Evolutionary conservation across 805 yeast genomes (phyloP), one percentile per base, ranked within the genome.

Genomic region (Candida montana): DNA sequence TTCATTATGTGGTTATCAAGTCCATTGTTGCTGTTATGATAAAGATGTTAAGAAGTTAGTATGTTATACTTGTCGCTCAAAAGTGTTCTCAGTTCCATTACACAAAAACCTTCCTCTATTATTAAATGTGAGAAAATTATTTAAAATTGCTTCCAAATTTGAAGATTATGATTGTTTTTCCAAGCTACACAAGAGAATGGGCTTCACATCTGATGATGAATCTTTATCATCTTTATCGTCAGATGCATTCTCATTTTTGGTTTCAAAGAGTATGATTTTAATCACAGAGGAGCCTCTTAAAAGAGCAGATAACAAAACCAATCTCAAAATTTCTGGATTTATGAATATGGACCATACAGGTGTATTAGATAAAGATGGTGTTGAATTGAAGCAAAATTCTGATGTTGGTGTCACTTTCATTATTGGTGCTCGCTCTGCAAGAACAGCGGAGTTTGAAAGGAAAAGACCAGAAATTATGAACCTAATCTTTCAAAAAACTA

Each of bases 11-110:
- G 45, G 45, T 6, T 50, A 52, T 29, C 26, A 31, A 8, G 51
- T 67, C 6, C 72, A 68, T 46, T 53, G 61, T 0, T 45, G 53
- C 13, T 68, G 71, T 35, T 68, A 68, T 46, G 70, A 11, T 37
- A 20, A 28, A 16, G 8, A 34, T 37, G 20, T 31, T 54, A 41
- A 31, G 4, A 41, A 50, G 23, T 37, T 45, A 42, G 12, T 31
- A 12, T 65, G 65, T 41, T 40, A 60, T 35, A 34, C 53, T 1
- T 61, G 70, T 40, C 43, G 59, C 19, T 44, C 49, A 20, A 48
- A 46, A 9, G 23, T 55, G 18, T 30, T 48, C 4, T 48, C 56
- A 3, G n/a, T 55, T 17, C 30, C 38, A 3, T 32, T 51, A 1
- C 47, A 54, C 26, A 18, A 44, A 2, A 50, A 54, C 19, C 50